Evolutionary conservation across 1,284 basidiomycete species (phyloP), one percentile per base, ranked within the genome.

Genomic region (Apiotrichum akiyoshidainum): DNA sequence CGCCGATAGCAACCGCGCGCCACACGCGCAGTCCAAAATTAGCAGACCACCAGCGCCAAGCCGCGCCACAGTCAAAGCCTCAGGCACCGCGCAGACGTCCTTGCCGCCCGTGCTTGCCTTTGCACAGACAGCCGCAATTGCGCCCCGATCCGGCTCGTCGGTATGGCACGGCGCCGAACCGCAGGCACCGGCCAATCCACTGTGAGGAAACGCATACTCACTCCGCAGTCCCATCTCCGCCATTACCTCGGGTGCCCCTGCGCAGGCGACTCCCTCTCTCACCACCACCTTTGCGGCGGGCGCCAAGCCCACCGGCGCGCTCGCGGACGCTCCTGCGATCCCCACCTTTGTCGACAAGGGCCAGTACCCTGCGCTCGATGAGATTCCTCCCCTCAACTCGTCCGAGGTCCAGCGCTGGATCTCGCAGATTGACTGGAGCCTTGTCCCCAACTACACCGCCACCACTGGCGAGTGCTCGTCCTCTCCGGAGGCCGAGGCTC

Each of bases 391-490:
- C 0, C 83, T 81, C 8, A 82, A 88, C 78, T 87, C 86, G 9
- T 74, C 83, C 11, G 77, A 87, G 70, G 89, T 91, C 9, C 81
- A 87, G 71, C 79, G 82, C 69, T 91, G 90, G 89, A 84, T 89
- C 42, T 63, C 82, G 54, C 83, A 87, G 62, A 73, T 75, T 47
- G 65, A 74, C 59, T 61, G 72, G 51, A 46, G 56, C 47, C 65
- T 67, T 37, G 68, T 76, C 0, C 76, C 77, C 54, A 67, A 59
- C 35, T 75, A 69, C 60, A 62, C 55, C 48, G 53, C 61, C 22
- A 73, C 74, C 8, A 71, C 70, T 34, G 73, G 74, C 39, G 68
- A 65, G 50, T 91, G 88, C 66, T 71, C 82, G 2, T 80, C 84
- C 45, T 88, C 89, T 69, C 78, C 83, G 0, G 80, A 73, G 2